Base-by-base conservation (phyloP, 78 protist genomes). In the Dictyostelium capitatum region DNA sequence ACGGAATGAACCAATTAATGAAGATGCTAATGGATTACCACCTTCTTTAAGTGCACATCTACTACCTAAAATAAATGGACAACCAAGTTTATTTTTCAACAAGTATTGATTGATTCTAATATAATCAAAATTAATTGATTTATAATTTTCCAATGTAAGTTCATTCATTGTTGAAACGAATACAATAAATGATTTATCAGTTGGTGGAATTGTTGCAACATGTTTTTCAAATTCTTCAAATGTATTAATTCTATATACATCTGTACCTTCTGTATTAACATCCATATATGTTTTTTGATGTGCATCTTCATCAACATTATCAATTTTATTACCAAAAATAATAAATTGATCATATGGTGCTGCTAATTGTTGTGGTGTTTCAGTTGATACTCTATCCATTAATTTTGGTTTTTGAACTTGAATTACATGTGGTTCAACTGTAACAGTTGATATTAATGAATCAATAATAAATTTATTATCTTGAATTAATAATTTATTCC, bases 401-500 rank as follows among this genome's bases (percentile, higher is more conserved):
- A 62, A 62, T 62, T 25, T 62, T 10, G 70, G 41, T 9, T 62
- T 62, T 25, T 62, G 70, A 62, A n/a, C n/a, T 23, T n/a, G 23
- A 62, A 62, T 62, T 25, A 62, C 17, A 14, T 30, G 9, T 62
- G 70, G 70, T 62, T 62, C 32, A 62, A 25, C 23, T 25, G 70
- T 9, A n/a, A n/a, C n/a, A 9, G 70, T 62, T 37, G 43, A 37
- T 37, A 11, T 14, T 3, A 62, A 30, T 62, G 37, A 62, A 62
- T 37, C n/a, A 59, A n/a, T 59, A 23, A 59, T 62, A n/a, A 62
- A 62, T 20, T 62, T 62, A 62, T n/a, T n/a, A 62, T 62, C 70
- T 23, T 23, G 37, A 23, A 30, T 62, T 25, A 62, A 62, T 62
- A 62, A 25, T 10, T 62, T 62, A n/a, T 62, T 62, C 70, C 70